Conservation (phyloP, 495 filamentous ascomycete species). For the Penicillium tannophilum region DNA sequence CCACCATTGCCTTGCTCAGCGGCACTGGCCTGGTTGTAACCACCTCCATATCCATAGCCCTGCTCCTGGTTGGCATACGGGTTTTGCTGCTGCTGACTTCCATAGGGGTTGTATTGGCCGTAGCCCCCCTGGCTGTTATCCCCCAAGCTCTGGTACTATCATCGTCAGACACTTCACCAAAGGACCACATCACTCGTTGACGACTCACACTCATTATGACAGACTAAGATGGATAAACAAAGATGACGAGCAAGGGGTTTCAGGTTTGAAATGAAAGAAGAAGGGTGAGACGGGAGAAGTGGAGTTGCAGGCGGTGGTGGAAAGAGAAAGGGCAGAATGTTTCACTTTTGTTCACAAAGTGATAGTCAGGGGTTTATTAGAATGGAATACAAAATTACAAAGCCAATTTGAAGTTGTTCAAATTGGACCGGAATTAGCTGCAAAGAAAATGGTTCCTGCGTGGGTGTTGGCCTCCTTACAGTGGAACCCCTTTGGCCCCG, state of each 20-base stretch:
- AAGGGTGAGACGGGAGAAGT: slow-evolving; percentile 32
- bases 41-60: slow-evolving; percentile 47
- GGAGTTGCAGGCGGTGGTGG: slow-evolving; percentile 28
- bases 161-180: slow-evolving; percentile 4
- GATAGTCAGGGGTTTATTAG: slow-evolving; percentile 18
- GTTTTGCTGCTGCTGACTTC: slow-evolving; percentile 50
- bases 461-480: slow-evolving; percentile 10
- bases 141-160: slow-evolving; percentile 38
- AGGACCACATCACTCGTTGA: background rate
- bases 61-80: slow-evolving; percentile 40
- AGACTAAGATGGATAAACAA: slow-evolving; percentile 17
- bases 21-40: slow-evolving; percentile 46
- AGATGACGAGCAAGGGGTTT: slow-evolving; percentile 12
- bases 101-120: slow-evolving; percentile 66
- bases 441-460: slow-evolving; percentile 1
- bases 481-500: slow-evolving; percentile 11
- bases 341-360: background rate
- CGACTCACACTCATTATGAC: slow-evolving; percentile 42
- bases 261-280: slow-evolving; percentile 15
- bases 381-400: background rate
- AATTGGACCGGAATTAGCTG: background rate
- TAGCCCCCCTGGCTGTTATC: slow-evolving; percentile 49
- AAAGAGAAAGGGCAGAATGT: slow-evolving; percentile 9
- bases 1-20: slow-evolving; percentile 40
- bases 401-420: no score